Conservation (phyloP, 1,284 basidiomycete genomes). For the Cutaneotrichosporon spelunceum region DNA sequence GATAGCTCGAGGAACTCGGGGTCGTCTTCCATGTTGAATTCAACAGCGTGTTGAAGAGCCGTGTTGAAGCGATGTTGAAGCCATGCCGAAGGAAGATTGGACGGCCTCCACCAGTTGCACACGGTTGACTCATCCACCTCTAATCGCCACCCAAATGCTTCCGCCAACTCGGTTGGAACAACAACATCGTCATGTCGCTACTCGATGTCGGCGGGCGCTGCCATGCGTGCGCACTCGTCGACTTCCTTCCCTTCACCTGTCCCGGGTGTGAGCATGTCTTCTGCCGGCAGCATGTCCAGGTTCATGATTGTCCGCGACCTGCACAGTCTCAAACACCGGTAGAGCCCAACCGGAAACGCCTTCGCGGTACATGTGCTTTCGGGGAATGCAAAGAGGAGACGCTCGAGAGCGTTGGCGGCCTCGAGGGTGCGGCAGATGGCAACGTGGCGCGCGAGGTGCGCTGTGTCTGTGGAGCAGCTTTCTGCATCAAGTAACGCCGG, state of each 20-base stretch:
- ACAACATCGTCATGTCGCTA: slow-evolving; percentile 28
- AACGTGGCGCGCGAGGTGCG: slow-evolving; percentile 34
- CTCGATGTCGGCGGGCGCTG: slow-evolving; percentile 39
- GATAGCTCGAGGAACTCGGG: slow-evolving; percentile 48
- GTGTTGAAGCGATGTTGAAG: neutral
- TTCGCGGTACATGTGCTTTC: slow-evolving; percentile 28
- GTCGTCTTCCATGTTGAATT: slow-evolving; percentile 28
- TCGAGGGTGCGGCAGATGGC: slow-evolving; percentile 19
- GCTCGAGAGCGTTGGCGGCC: slow-evolving; percentile 39
- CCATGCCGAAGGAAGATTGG: neutral
- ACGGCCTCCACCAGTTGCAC: slow-evolving; percentile 6
- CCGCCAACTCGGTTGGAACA: neutral
- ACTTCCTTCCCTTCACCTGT: slow-evolving; percentile 46
- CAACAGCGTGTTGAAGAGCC: neutral
- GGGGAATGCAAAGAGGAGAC: slow-evolving; percentile 33
- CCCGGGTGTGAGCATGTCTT: slow-evolving; percentile 30
- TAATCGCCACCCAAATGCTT: slow-evolving; percentile 4
- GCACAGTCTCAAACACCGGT: slow-evolving; percentile 2
- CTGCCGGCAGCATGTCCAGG: slow-evolving; percentile 37
- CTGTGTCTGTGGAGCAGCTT: slow-evolving; percentile 40
- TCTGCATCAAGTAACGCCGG: slow-evolving; percentile 36
- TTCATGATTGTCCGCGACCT: slow-evolving; percentile 34
- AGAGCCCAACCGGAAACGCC: slow-evolving; percentile 17
- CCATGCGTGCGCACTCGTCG: slow-evolving; percentile 33
- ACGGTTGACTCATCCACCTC: slow-evolving; percentile 1